Base-by-base conservation (phyloP, 2,329 filamentous ascomycete species). In the Shiraia sp. region DNA sequence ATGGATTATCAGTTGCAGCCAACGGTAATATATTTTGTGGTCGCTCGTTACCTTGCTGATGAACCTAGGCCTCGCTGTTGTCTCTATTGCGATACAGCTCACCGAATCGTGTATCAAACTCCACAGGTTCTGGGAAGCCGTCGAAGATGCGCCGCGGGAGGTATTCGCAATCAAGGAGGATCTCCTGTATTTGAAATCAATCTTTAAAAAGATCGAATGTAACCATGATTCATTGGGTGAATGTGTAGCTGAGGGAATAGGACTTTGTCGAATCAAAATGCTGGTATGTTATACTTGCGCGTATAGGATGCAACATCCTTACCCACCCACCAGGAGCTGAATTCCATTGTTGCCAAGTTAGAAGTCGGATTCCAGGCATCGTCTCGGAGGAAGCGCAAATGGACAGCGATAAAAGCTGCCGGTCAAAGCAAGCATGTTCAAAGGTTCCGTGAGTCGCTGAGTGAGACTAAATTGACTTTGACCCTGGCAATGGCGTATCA, bases 61-160 rank as follows among this genome's bases (percentile, higher is more conserved):
- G n/a, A n/a, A n/a, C n/a, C 22, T 16, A 49, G 45, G 45, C 10
- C 37, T 49, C 19, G 45, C 45, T 13, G 41, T 45, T 7, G 35
- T 45, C 7, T 49, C 45, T 5, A 28, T 49, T 14, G 41, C 37
- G 6, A 16, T 49, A 9, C 45, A 49, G 14, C 25, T 49, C 3
- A 49, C 23, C 7, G 41, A 45, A n/a, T 10, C 31, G n/a, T 49
- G 41, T 24, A 17, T 45, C 12, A 49, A 45, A n/a, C 45, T 49
- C 10, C 47, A 54, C 9, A 36, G 12, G 2, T 54, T 51, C 26
- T 54, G 48, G 51, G 48, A 54, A 22, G 36, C 48, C 0, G 35
- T 51, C 12, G 40, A 49, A 43, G 45, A 47, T 40, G 51, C 45
- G 4, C 48, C 51, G 6, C 34, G 36, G 5, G 51, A 54, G 24